Evolutionary conservation across 1,139 yeast genomes (phyloP).

Genomic region (Geotrichum restrictum): DNA sequence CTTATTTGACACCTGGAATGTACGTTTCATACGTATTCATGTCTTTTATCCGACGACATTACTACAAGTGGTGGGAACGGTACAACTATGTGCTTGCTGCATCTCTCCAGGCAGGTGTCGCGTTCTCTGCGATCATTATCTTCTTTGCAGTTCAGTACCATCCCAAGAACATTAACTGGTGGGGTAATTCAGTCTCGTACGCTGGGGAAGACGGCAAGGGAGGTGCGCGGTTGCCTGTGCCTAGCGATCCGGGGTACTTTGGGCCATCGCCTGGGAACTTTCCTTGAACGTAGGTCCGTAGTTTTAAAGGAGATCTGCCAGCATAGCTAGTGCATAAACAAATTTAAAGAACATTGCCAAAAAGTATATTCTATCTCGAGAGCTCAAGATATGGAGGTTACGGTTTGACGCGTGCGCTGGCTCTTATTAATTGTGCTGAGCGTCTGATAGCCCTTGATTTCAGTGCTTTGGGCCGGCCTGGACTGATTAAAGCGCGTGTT

Average conservation of each 20-base stretch:
- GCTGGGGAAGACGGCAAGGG: slow-evolving; percentile 31
- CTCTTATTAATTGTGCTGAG: no score
- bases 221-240: slow-evolving; percentile 3
- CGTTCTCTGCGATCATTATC: slow-evolving; percentile 53
- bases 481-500: no score
- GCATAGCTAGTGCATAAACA: background rate
- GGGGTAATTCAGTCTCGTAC: slow-evolving; percentile 46
- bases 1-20: slow-evolving; percentile 42
- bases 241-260: slow-evolving; percentile 11
- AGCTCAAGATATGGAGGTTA: no score
- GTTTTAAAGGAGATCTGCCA: no score
- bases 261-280: slow-evolving; percentile 18
- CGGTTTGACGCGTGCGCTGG: no score
- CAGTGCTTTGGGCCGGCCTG: no score
- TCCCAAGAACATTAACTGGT: slow-evolving; percentile 44
- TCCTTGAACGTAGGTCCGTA: slow-evolving; percentile 17
- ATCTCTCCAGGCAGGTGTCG: slow-evolving; percentile 34
- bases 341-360: background rate
- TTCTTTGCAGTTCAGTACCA: slow-evolving; percentile 45
- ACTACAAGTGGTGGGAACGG: slow-evolving; percentile 56
- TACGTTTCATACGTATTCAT: slow-evolving; percentile 43
- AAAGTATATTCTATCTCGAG: no score
- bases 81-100: slow-evolving; percentile 53
- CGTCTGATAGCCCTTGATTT: no score
- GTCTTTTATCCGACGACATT: slow-evolving; percentile 39